Conservation (phyloP, 768 basidiomycete species). For the Lactarius tabidus region DNA sequence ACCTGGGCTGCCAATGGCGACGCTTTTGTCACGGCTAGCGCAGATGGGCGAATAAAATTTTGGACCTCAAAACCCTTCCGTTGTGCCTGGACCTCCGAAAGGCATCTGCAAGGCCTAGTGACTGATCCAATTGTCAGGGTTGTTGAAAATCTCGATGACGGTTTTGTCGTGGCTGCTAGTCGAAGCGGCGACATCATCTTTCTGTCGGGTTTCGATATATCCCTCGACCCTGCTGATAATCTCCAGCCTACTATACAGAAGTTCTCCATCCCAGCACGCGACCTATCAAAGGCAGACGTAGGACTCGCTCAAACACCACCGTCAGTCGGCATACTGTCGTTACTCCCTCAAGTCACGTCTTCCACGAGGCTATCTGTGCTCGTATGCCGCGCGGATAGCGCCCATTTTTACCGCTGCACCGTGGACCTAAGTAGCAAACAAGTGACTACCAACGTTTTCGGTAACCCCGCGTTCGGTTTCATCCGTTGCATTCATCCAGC, state of each 20-base stretch:
- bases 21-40: slow-evolving; percentile 48
- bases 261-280: slow-evolving; percentile 6
- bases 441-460: slow-evolving; percentile 43
- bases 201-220: slow-evolving; percentile 43
- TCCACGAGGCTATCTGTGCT: slow-evolving; percentile 38
- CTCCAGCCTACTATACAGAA: not conserved
- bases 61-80: slow-evolving; percentile 57
- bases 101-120: slow-evolving; percentile 33
- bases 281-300: not conserved
- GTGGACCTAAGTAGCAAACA: slow-evolving; percentile 34
- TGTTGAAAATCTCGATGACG: slow-evolving; percentile 40
- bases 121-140: slow-evolving; percentile 53
- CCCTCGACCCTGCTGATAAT: slow-evolving; percentile 22
- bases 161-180: slow-evolving; percentile 47
- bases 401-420: slow-evolving; percentile 49
- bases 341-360: slow-evolving; percentile 15
- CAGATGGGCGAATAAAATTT: slow-evolving; percentile 67
- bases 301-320: not conserved
- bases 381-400: slow-evolving; percentile 46
- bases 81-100: slow-evolving; percentile 64
- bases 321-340: not conserved
- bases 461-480: slow-evolving; percentile 47
- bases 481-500: slow-evolving; percentile 50
- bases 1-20: slow-evolving; percentile 43
- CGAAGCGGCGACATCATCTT: slow-evolving; percentile 55